Conservation (phyloP, 2,329 filamentous ascomycete species). For the Alternaria burnsii region DNA sequence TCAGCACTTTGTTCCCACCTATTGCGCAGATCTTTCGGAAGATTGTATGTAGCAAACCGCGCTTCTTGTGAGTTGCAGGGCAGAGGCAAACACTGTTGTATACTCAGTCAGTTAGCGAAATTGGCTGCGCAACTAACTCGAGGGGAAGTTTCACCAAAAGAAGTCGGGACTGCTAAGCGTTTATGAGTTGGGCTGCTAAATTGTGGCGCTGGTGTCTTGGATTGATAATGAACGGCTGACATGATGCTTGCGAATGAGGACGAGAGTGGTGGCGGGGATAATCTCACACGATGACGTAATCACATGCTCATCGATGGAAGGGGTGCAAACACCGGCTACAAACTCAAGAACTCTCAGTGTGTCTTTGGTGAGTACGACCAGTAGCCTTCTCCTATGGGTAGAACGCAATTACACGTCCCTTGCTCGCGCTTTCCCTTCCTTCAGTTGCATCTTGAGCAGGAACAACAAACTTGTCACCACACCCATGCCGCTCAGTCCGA, state of each 20-base stretch:
- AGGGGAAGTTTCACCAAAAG: background rate
- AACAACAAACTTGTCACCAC: constrained; percentile 36
- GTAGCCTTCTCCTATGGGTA: background rate
- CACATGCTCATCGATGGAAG: background rate
- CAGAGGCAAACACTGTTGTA: background rate
- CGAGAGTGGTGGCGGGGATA: background rate
- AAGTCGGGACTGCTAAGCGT: background rate
- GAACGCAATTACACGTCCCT: background rate
- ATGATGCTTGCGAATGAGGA: background rate
- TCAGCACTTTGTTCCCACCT: background rate
- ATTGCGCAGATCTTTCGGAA: background rate
- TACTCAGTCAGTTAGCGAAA: background rate
- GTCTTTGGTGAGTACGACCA: background rate
- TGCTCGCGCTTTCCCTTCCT: background rate
- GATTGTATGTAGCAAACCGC: background rate
- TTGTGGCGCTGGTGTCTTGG: background rate
- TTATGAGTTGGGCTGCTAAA: background rate
- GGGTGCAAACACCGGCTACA: background rate
- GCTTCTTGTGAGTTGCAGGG: background rate
- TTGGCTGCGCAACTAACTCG: background rate
- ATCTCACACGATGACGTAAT: background rate
- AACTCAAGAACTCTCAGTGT: background rate
- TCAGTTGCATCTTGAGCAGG: constrained; percentile 30
- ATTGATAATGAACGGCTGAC: background rate
- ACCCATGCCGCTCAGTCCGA: constrained; percentile 47